A percentile compares a stretch with the other conserved stretches of the same genome.
Evolutionary conservation across 176 grass and related monocot species (phyloP).

Genomic region (Eleusine indica): DNA sequence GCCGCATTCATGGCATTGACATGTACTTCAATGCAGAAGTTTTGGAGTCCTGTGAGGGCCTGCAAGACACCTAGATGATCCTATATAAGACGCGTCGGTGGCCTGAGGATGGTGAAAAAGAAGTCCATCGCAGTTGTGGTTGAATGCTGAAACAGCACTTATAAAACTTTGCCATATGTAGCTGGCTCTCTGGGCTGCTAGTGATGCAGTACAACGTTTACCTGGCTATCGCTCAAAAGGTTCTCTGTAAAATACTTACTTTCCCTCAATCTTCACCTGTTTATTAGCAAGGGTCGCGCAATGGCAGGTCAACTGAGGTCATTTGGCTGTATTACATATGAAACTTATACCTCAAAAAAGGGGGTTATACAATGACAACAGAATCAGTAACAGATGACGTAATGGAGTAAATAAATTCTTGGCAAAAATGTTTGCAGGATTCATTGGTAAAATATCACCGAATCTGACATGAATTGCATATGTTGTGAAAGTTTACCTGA

Average conservation of each 20-base stretch:
- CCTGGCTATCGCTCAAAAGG: background rate
- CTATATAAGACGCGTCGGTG: constrained; percentile 1
- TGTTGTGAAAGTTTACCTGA: too few species aligned
- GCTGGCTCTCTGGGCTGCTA: background rate
- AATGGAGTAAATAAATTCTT: background rate
- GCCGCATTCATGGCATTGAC: constrained; percentile 10
- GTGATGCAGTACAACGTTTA: constrained; percentile 25
- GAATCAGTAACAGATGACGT: background rate
- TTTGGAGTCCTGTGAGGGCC: constrained; percentile 2
- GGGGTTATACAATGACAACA: background rate
- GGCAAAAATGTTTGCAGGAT: background rate
- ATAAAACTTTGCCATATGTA: background rate
- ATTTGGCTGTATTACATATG: constrained; percentile 27
- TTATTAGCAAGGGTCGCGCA: constrained; percentile 16
- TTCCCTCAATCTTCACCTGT: background rate
- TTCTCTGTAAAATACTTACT: constrained; percentile 22
- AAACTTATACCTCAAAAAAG: background rate
- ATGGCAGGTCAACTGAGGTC: constrained; percentile 14
- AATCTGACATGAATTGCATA: background rate
- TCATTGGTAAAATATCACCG: background rate
- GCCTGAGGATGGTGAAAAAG: background rate
- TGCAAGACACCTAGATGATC: background rate
- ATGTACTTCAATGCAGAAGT: constrained; percentile 33
- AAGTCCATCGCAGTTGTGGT: background rate
- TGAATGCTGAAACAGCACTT: constrained; percentile 9